Conservation (phyloP, 305 asterid genomes). For the Salvia sclarea region DNA sequence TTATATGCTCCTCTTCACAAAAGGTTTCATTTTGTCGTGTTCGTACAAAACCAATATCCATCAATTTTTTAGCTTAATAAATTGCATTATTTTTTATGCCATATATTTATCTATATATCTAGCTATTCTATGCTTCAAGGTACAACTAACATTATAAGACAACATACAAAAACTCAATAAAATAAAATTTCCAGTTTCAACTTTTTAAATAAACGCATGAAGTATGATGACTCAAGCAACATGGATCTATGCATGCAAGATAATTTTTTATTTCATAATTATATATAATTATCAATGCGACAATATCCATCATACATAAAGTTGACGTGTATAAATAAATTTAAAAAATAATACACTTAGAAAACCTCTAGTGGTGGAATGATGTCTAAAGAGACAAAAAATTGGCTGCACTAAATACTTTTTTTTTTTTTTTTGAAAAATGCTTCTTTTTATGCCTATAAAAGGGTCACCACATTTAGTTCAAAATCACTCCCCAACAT, state of each 20-base stretch:
- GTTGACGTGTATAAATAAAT: neutral
- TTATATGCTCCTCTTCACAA: too few species aligned
- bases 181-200: neutral
- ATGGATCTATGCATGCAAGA: neutral
- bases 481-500: slow-evolving; percentile 28
- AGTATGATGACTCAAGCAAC: neutral
- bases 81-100: too few species aligned
- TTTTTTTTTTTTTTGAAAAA: too few species aligned
- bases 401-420: neutral
- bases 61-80: too few species aligned
- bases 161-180: too few species aligned
- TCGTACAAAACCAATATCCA: too few species aligned
- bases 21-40: too few species aligned
- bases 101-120: too few species aligned
- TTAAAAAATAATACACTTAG: neutral
- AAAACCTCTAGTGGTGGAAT: neutral
- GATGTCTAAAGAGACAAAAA: slow-evolving; percentile 12
- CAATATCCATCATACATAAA: neutral
- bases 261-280: neutral
- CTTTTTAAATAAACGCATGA: neutral
- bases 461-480: slow-evolving; percentile 35
- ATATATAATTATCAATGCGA: too few species aligned
- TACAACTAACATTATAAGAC: too few species aligned
- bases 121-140: too few species aligned
- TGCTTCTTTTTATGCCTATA: slow-evolving; percentile 49